Evolutionary conservation across 2,329 filamentous ascomycete species (phyloP), one percentile per base, ranked within the genome.

Genomic region (Didymellaceae sp.): DNA sequence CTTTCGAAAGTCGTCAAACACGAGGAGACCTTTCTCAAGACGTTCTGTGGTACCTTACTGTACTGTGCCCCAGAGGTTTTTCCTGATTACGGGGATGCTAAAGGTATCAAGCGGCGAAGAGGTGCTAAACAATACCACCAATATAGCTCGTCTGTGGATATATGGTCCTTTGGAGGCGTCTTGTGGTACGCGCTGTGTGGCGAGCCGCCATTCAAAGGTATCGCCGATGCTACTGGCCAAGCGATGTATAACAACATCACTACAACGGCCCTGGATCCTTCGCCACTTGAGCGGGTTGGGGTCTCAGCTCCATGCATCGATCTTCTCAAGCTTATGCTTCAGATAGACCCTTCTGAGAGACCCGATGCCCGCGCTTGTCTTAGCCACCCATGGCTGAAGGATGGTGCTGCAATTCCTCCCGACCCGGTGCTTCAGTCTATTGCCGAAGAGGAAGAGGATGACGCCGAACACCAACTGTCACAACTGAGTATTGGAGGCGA

Each of bases 11-110:
- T 95, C 72, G 87, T 96, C 35, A 88, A 91, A 55, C 90, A 90
- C 58, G 86, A 91, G 55, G 88, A 96, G 64, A 97, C 93, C 0
- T 97, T 97, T 66, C 78, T 97, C 28, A 91, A 92, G 70, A 99
- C 94, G 0, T 99, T 99, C 66, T 99, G 94, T 68, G 94, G 95
- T 24, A 99, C 94, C 0, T 78, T 99, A 21, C 78, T 99, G 3
- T 99, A 97, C 74, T 97, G 94, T 71, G 94, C 94, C 0, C 94
- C 94, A 0, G 94, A 99, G 67, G 93, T 99, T 2, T 99, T 97
- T 66, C 91, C 89, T 40, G 88, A 95, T 63, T 86, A 89, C 61
- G 86, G 83, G n/a, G 82, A 86, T 52, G 79, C 86, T 28, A 81
- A 77, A 78, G 62, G 85, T n/a, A 82, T 82, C 49, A 87, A 86